Evolutionary conservation across 805 yeast genomes (phyloP).

Genomic region (Yarrowia osloensis): DNA sequence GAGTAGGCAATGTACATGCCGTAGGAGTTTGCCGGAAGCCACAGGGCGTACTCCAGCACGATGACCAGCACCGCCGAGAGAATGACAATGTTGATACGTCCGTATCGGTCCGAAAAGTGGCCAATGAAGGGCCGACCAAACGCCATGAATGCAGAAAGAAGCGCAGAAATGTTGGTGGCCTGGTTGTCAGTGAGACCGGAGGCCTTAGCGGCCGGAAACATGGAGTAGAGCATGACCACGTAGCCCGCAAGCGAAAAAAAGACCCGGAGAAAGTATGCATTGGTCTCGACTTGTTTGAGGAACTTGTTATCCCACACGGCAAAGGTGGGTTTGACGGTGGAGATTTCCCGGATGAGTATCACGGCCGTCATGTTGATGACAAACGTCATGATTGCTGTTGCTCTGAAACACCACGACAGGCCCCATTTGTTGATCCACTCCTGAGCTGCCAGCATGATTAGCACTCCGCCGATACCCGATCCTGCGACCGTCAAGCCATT

Average conservation of each 20-base stretch:
- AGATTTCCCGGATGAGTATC: conserved; percentile 14
- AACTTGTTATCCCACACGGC: conserved; percentile 4
- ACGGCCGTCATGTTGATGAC: conserved; percentile 18
- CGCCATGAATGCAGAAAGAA: conserved; percentile 43
- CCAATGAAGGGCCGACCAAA: conserved; percentile 56
- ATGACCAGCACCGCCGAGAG: conserved; percentile 42
- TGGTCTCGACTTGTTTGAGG: neutral
- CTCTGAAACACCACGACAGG: conserved; percentile 56
- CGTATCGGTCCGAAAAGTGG: conserved; percentile 50
- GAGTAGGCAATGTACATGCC: conserved; percentile 38
- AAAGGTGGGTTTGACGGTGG: conserved; percentile 17
- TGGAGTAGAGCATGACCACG: conserved; percentile 37
- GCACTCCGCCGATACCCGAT: conserved; percentile 54
- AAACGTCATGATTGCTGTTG: conserved; percentile 43
- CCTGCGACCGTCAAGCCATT: conserved; percentile 54
- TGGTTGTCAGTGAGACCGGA: conserved; percentile 35
- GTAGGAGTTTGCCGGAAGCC: conserved; percentile 33
- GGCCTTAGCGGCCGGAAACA: conserved; percentile 38
- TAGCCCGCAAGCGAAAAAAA: conserved; percentile 16
- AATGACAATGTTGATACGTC: conserved; percentile 47
- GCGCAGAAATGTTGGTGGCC: conserved; percentile 39
- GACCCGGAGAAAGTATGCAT: conserved; percentile 20
- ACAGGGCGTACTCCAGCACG: conserved; percentile 37
- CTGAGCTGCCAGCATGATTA: conserved; percentile 37
- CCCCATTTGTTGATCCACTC: conserved; percentile 50